Evolutionary conservation across 179 eudicot genomes (phyloP).

Genomic region (Heliamphora pulchella): DNA sequence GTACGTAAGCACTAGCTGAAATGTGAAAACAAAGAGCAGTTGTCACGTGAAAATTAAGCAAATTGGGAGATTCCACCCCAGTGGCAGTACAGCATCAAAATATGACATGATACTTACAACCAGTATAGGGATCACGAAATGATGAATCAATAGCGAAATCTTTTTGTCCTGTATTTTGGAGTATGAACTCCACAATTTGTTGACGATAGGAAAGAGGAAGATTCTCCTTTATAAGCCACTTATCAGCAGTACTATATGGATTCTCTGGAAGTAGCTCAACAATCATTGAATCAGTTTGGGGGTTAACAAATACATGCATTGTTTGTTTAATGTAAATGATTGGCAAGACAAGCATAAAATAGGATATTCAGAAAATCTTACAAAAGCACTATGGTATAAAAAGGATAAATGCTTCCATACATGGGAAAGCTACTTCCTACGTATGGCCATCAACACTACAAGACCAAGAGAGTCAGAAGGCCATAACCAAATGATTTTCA

Average conservation of each 20-base stretch:
- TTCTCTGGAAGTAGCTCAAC: slow-evolving; percentile 45
- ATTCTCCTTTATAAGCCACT: slow-evolving; percentile 91
- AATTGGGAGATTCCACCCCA: not conserved
- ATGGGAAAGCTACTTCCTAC: not conserved
- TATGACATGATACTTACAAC: slow-evolving; percentile 46
- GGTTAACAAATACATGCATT: not conserved
- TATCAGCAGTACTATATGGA: slow-evolving; percentile 85
- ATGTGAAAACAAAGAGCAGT: slow-evolving; percentile 17
- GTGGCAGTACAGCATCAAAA: not conserved
- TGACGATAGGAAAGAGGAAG: slow-evolving; percentile 86
- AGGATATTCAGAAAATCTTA: not conserved
- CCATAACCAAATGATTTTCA: not conserved
- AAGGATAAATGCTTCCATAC: not conserved
- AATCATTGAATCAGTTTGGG: not conserved
- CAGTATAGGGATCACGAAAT: slow-evolving; percentile 94
- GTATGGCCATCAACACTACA: not conserved
- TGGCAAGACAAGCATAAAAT: not conserved
- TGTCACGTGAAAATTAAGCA: slow-evolving; percentile 13
- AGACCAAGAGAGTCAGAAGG: not conserved
- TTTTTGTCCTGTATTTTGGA: slow-evolving; percentile 75
- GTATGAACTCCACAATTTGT: slow-evolving; percentile 88
- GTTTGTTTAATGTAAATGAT: not conserved
- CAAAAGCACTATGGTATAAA: not conserved
- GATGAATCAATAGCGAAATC: slow-evolving; percentile 62
- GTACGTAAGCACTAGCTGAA: slow-evolving; percentile 91